phyloP scores from a whole-genome alignment of 345 rosid species.

The Iberis pinnata region DNA sequence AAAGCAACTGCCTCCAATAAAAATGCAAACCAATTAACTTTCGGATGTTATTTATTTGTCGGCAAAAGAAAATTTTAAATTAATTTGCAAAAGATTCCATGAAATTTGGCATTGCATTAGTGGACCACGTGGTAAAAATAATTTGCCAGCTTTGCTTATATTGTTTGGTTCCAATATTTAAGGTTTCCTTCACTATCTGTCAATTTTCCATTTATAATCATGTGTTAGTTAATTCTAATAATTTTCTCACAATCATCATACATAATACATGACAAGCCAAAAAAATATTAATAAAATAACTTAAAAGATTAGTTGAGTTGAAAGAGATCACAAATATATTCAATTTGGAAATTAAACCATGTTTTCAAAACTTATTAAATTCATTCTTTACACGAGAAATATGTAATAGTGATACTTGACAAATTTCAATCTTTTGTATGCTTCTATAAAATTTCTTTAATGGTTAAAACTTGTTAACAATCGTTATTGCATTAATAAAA shows the following conservation, averaged over 20 bases:
- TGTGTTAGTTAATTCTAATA: slow-evolving; percentile 1
- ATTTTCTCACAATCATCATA: slow-evolving; percentile 9
- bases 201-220: background rate
- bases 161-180: slow-evolving; percentile 2
- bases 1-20: too few species aligned
- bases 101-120: background rate
- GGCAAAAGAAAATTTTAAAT: background rate
- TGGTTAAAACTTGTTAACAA: too few species aligned
- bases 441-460: too few species aligned
- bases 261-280: slow-evolving; percentile 1
- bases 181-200: slow-evolving; percentile 7
- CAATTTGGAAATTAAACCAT: background rate
- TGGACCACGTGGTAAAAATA: slow-evolving; percentile 8
- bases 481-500: too few species aligned
- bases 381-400: background rate
- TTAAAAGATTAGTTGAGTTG: background rate
- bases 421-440: too few species aligned
- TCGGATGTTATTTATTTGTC: too few species aligned
- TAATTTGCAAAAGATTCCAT: slow-evolving; percentile 6
- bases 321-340: background rate
- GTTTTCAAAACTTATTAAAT: background rate
- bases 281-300: background rate
- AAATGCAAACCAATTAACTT: too few species aligned
- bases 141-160: slow-evolving; percentile 10
- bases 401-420: too few species aligned